Conservation (phyloP, 148 eudicot species). For the Suaeda aralocaspica region DNA sequence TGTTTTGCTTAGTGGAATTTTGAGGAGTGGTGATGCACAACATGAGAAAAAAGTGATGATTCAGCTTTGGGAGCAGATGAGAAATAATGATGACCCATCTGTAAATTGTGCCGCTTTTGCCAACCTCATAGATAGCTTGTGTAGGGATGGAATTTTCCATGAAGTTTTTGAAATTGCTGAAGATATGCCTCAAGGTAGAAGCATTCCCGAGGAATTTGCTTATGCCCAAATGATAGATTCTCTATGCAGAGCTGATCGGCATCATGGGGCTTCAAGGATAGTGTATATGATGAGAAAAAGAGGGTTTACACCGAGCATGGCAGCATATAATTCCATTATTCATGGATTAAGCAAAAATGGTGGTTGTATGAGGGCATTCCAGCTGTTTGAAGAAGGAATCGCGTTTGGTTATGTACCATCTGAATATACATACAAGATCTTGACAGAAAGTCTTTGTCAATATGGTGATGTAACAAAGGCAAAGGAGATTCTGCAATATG, state of each 20-base stretch:
- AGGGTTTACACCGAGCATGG: constrained; percentile 56
- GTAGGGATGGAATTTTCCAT: constrained; percentile 58
- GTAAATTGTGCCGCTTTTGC: constrained; percentile 70
- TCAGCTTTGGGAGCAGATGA: constrained; percentile 59
- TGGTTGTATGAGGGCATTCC: constrained; percentile 87
- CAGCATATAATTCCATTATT: constrained; percentile 64
- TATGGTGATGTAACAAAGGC: constrained; percentile 56
- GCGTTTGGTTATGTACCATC: constrained; percentile 67
- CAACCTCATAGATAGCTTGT: constrained; percentile 57
- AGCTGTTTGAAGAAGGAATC: constrained; percentile 74
- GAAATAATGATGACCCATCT: constrained; percentile 23
- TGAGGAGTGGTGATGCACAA: constrained; percentile 42
- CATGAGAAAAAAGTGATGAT: constrained; percentile 37
- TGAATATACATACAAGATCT: constrained; percentile 58
- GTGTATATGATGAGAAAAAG: constrained; percentile 75
- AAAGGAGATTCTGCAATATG: constrained; percentile 48
- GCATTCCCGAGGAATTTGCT: constrained; percentile 56
- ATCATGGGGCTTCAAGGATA: constrained; percentile 80
- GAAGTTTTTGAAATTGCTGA: constrained; percentile 67
- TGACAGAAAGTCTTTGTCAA: constrained; percentile 72
- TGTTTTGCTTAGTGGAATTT: constrained; percentile 53
- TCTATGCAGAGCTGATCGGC: constrained; percentile 55
- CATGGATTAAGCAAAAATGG: constrained; percentile 70
- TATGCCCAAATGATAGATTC: constrained; percentile 76
- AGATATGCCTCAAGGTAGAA: constrained; percentile 60